Evolutionary conservation across 352 stramenopile genomes (phyloP), one percentile per base, ranked within the genome.

Genomic region (Pythium grandisporangium): DNA sequence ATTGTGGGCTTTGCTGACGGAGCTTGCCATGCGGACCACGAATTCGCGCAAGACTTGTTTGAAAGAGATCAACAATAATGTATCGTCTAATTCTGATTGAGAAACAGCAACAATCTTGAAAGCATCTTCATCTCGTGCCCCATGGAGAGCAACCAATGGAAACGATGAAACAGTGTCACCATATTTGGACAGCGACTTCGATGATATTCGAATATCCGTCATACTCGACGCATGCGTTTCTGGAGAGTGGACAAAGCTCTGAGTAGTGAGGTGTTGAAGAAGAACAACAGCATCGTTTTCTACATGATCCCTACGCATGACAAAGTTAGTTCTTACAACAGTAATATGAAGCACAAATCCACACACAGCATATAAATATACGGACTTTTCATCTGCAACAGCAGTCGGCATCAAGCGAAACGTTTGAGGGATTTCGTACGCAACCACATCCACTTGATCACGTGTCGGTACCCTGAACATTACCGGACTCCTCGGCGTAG

Each of bases 151-250:
- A 12, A 73, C 60, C 7, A 83, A 63, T 13, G 56, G 59, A 24
- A 81, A 81, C 2, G 59, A 64, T 4, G 59, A 60, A 26, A 37
- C 47, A 8, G 36, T 53, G 14, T 37, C 30, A 13, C 56, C 48
- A 16, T 40, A 17, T 23, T 30, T 66, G n/a, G 55, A 51, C 21
- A 83, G 45, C 7, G 69, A 58, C 21, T 79, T 78, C 1, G 70
- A 77, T 6, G 70, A 81, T 19, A 83, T 40, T 8, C 63, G 59
- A 36, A 87, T 84, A 39, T 84, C 70, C 21, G 62, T 61, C 65
- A 82, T 79, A 19, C 42, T 79, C 16, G 70, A 77, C 22, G 69
- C 56, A 38, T 88, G 71, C 0, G 68, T 80, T 47, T 82, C 65
- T 23, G 75, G 66, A 1, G 73, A 84, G 48, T 86, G 75, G 16